These are phyloP conservation scores for Pseudonitzschia pungens DNA, from an alignment of 108 stramenopile genomes.

Conservation along the genomic window DNA sequence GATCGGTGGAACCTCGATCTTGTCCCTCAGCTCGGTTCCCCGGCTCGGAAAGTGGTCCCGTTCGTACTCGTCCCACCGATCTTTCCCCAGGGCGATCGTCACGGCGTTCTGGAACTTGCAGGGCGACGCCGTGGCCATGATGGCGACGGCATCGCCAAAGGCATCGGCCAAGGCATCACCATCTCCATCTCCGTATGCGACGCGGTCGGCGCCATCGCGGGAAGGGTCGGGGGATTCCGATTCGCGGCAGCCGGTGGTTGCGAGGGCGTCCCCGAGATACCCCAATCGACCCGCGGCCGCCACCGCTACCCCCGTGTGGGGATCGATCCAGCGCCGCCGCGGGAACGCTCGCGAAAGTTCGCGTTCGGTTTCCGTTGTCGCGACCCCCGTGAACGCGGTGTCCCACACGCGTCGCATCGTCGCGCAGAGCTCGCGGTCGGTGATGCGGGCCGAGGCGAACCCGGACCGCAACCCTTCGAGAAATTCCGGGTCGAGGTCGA, in stretches of 20 bases:
- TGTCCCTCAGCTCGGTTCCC: slow-evolving; percentile 28
- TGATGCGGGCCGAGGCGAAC: slow-evolving; percentile 70
- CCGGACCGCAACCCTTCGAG: slow-evolving; percentile 46
- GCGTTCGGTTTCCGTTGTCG: no score
- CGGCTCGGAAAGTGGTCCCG: slow-evolving; percentile 47
- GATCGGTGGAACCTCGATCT: slow-evolving; percentile 29
- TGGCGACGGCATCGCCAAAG: slow-evolving; percentile 41
- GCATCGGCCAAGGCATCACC: no score
- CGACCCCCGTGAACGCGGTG: no score
- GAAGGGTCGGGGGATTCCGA: no score
- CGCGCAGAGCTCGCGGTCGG: slow-evolving; percentile 76
- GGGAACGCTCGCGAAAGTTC: no score
- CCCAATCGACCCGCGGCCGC: slow-evolving; percentile 66
- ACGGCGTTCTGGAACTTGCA: slow-evolving; percentile 82
- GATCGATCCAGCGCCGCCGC: slow-evolving; percentile 53
- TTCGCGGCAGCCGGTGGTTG: background rate
- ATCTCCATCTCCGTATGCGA: no score
- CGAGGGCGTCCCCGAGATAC: slow-evolving; percentile 13
- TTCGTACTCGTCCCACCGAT: slow-evolving; percentile 56
- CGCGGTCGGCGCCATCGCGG: no score
- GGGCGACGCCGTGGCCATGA: slow-evolving; percentile 84
- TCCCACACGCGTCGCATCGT: slow-evolving; percentile 39
- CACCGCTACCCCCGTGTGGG: slow-evolving; percentile 86
- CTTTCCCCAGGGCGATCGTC: slow-evolving; percentile 57
- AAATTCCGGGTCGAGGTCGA: slow-evolving; percentile 19